A percentile compares a stretch with the other conserved stretches of the same genome.
phyloP scores from a whole-genome alignment of 108 stramenopile genomes.

The Cyclotella kingstonii region DNA sequence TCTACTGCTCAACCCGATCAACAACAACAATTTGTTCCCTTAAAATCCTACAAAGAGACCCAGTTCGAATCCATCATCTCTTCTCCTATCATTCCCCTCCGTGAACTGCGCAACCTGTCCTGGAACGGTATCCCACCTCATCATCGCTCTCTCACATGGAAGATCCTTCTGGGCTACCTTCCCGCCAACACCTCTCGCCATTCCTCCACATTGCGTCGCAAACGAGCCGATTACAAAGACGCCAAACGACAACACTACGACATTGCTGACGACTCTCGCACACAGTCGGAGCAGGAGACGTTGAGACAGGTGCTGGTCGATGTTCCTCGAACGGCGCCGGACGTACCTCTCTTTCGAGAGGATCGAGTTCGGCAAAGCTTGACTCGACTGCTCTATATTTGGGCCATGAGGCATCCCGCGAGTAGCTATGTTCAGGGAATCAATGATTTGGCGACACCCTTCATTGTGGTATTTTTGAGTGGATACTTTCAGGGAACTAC shows the following conservation, averaged over 20 bases:
- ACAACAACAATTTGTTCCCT: conserved; percentile 7
- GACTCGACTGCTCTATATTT: conserved; percentile 91
- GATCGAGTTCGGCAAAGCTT: conserved; percentile 80
- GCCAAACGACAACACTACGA: conserved; percentile 83
- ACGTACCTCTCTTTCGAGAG: conserved; percentile 90
- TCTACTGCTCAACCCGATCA: too few relatives aligned
- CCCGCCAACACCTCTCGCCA: conserved; percentile 74
- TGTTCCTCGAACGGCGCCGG: conserved; percentile 94
- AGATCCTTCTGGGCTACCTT: conserved; percentile 75
- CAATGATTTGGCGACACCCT: conserved; percentile 94
- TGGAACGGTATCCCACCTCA: conserved; percentile 86
- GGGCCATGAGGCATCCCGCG: conserved; percentile 97
- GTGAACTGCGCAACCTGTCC: conserved; percentile 59
- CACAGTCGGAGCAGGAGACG: conserved; percentile 90
- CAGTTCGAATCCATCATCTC: conserved; percentile 61
- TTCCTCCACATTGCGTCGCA: conserved; percentile 55
- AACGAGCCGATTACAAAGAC: conserved; percentile 80
- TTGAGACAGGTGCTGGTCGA: conserved; percentile 96
- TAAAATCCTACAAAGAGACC: conserved; percentile 56
- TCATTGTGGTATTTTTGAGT: conserved; percentile 87
- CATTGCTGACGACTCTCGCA: conserved; percentile 78
- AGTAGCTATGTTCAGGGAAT: conserved; percentile 97
- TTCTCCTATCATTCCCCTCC: conserved; percentile 56
- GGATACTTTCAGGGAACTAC: conserved; percentile 65
- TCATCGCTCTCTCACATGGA: conserved; percentile 70